phyloP scores from a whole-genome alignment of 805 yeast species.

The Candida saitoana region DNA sequence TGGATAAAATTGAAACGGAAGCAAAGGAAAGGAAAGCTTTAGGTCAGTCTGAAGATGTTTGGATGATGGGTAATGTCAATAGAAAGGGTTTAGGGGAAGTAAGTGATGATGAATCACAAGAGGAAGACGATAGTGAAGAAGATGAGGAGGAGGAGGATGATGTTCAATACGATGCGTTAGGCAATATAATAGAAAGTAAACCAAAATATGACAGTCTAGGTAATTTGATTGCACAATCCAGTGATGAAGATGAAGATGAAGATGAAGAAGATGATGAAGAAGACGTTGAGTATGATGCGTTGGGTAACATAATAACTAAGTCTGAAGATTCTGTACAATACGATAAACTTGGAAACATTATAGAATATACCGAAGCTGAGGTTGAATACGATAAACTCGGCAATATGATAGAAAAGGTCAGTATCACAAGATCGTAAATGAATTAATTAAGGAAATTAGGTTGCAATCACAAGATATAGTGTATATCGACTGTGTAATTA shows the following conservation, averaged over 20 bases:
- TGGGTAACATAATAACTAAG: slow-evolving; percentile 17
- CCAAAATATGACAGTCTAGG: slow-evolving; percentile 5
- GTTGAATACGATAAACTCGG: slow-evolving; percentile 6
- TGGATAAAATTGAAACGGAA: slow-evolving; percentile 64
- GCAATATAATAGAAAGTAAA: slow-evolving; percentile 14
- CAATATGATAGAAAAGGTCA: slow-evolving; percentile 3
- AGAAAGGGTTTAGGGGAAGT: slow-evolving; percentile 21
- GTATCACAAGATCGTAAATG: background rate
- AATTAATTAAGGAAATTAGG: too few relatives aligned
- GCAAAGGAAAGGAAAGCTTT: slow-evolving; percentile 55
- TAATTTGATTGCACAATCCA: slow-evolving; percentile 4
- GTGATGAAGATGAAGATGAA: slow-evolving; percentile 10
- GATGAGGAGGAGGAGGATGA: slow-evolving; percentile 9
- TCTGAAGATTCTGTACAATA: slow-evolving; percentile 11
- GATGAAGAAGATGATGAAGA: slow-evolving; percentile 6
- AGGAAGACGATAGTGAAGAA: slow-evolving; percentile 10
- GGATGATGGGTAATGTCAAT: slow-evolving; percentile 79
- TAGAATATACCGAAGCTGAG: slow-evolving; percentile 4
- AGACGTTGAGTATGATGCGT: slow-evolving; percentile 14
- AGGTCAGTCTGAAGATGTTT: slow-evolving; percentile 55
- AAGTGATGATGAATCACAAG: slow-evolving; percentile 7
- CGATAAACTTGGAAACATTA: slow-evolving; percentile 23
- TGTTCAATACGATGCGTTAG: slow-evolving; percentile 17
- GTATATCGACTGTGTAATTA: too few relatives aligned
- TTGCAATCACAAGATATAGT: too few relatives aligned